These are phyloP conservation scores for Fusarium marasasianum DNA, from an alignment of 2,329 filamentous ascomycete species.

Conservation along the genomic window DNA sequence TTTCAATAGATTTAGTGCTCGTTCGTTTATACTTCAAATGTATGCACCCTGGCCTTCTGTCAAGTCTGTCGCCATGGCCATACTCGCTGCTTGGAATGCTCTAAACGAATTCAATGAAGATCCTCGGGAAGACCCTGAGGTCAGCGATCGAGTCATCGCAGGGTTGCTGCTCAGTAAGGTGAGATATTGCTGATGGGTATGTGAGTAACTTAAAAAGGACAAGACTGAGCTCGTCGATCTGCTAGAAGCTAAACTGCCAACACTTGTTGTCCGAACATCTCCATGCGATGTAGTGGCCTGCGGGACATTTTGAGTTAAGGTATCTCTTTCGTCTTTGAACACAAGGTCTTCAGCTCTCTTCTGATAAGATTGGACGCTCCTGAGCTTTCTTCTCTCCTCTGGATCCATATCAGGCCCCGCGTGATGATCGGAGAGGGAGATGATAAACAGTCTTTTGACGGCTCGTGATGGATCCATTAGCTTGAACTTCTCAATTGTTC, in stretches of 20 bases:
- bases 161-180: accelerated
- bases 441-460: accelerated
- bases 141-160: background rate
- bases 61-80: accelerated
- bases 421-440: accelerated
- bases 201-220: accelerated
- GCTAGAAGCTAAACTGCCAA: accelerated
- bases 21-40: accelerated
- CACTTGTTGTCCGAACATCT: accelerated
- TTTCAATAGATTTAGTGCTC: no score
- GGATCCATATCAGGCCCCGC: accelerated
- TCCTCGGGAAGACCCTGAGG: accelerated
- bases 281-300: accelerated
- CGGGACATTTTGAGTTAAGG: accelerated
- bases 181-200: accelerated
- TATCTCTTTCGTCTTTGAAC: accelerated
- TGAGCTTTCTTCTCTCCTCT: accelerated
- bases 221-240: accelerated
- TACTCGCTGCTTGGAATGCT: background rate
- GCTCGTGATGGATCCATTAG: accelerated
- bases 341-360: accelerated
- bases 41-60: accelerated
- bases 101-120: background rate
- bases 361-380: background rate
- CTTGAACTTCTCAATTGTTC: accelerated